phyloP scores from a whole-genome alignment of 352 stramenopile species.

The Pythium graminicola region DNA sequence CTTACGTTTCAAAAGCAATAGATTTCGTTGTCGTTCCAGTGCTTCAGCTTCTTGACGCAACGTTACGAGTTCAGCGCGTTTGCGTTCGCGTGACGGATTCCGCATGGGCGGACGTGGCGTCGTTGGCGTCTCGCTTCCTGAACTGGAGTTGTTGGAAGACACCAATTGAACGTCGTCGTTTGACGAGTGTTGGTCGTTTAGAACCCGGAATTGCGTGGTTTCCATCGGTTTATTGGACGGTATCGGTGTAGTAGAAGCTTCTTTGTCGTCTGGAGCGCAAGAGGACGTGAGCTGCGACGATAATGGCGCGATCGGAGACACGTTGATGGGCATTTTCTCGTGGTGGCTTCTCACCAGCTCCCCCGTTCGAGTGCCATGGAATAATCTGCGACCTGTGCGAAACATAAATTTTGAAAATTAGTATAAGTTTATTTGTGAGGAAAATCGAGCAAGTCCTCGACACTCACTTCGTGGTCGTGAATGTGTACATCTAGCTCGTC shows the following conservation, averaged over 20 bases:
- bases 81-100: slow-evolving; percentile 10
- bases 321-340: background rate
- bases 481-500: background rate
- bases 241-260: too few species aligned
- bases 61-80: slow-evolving; percentile 3
- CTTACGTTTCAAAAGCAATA: slow-evolving; percentile 8
- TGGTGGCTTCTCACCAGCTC: background rate
- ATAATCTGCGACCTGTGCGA: slow-evolving; percentile 4
- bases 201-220: too few species aligned
- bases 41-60: slow-evolving; percentile 2
- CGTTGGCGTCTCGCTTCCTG: background rate
- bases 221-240: too few species aligned
- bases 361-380: background rate
- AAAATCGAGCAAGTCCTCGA: background rate
- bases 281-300: too few species aligned
- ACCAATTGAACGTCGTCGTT: too few species aligned
- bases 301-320: background rate
- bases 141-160: slow-evolving; percentile 2
- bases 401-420: background rate
- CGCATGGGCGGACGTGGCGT: background rate
- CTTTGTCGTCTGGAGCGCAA: too few species aligned
- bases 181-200: too few species aligned
- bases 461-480: background rate
- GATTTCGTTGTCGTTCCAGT: slow-evolving; percentile 8
- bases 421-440: background rate